Evolutionary conservation across 2,329 filamentous ascomycete species (phyloP).

Genomic region (Monosporascus sp.): DNA sequence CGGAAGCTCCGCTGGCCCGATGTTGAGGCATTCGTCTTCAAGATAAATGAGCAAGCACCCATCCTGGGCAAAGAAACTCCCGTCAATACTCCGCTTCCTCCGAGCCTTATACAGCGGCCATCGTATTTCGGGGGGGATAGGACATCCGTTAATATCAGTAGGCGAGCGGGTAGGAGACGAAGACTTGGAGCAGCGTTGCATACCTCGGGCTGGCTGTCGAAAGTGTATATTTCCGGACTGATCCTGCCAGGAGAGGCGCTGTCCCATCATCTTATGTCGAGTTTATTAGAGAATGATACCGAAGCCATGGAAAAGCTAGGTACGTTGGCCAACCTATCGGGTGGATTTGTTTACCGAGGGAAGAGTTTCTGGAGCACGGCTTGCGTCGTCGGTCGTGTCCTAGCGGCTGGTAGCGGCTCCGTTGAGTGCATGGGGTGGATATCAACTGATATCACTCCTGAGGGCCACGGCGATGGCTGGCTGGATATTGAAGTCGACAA

Average conservation of each 20-base stretch:
- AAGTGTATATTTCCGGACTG: slow-evolving; percentile 61
- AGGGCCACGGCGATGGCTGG: slow-evolving; percentile 50
- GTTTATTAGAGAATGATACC: slow-evolving; percentile 59
- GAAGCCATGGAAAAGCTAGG: slow-evolving; percentile 53
- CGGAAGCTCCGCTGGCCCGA: slow-evolving; percentile 58
- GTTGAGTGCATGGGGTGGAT: slow-evolving; percentile 66
- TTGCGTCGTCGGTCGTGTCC: slow-evolving; percentile 59
- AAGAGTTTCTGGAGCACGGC: slow-evolving; percentile 67
- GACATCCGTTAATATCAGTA: slow-evolving; percentile 21
- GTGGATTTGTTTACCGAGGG: slow-evolving; percentile 56
- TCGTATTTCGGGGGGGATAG: slow-evolving; percentile 40
- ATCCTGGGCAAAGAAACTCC: slow-evolving; percentile 36
- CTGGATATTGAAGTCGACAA: slow-evolving; percentile 52
- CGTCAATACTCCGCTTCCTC: slow-evolving; percentile 33
- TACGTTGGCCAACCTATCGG: slow-evolving; percentile 55
- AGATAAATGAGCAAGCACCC: slow-evolving; percentile 42
- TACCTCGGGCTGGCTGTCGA: slow-evolving; percentile 60
- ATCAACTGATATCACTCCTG: slow-evolving; percentile 52
- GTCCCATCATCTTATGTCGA: slow-evolving; percentile 60
- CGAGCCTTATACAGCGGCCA: slow-evolving; percentile 31
- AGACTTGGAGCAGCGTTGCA: slow-evolving; percentile 54
- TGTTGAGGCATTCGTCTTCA: slow-evolving; percentile 44
- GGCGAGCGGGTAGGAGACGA: slow-evolving; percentile 38
- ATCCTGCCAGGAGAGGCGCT: slow-evolving; percentile 59
- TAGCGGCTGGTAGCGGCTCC: slow-evolving; percentile 56